A percentile compares a stretch with the other conserved stretches of the same genome.
Evolutionary conservation across 345 rosid species (phyloP).

Genomic region (Arabidopsis thaliana): TAIR10.1 NC_003071.7:13949001-13949500

Average conservation of each 20-base stretch:
- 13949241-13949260: conserved; percentile 1
- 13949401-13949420: neutral
- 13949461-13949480: too few relatives aligned
- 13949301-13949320: neutral
- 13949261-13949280: conserved; percentile 9
- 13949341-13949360: neutral
- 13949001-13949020: conserved; percentile 25
- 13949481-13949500: too few relatives aligned
- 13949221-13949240: neutral
- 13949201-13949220: neutral
- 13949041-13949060: conserved; percentile 5
- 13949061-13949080: neutral
- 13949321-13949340: neutral
- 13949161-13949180: neutral
- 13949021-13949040: neutral
- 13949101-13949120: neutral
- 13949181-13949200: neutral
- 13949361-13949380: neutral
- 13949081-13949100: neutral
- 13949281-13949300: conserved; percentile 21
- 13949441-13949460: too few relatives aligned
- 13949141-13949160: conserved; percentile 1
- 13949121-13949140: neutral
- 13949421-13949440: neutral
- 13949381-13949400: neutral